These are phyloP conservation scores for Leptographium lundbergii DNA, from an alignment of 2,329 filamentous ascomycete genomes.

Conservation along the genomic window DNA sequence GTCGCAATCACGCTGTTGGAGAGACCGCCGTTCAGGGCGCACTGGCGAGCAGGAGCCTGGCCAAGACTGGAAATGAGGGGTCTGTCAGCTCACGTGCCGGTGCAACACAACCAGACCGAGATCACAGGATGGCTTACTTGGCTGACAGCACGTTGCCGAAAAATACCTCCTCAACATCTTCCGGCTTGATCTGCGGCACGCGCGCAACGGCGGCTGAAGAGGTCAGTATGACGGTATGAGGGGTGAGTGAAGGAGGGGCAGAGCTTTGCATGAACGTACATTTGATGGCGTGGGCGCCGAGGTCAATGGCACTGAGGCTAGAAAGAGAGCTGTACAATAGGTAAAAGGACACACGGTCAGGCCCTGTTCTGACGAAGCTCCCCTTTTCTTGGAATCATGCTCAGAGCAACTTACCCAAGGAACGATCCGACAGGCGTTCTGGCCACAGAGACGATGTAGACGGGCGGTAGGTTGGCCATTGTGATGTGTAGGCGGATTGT, in stretches of 20 bases:
- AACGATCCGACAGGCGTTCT: slow-evolving; percentile 91
- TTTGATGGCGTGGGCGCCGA: slow-evolving; percentile 89
- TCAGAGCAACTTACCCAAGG: slow-evolving; percentile 61
- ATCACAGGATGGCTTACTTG: slow-evolving; percentile 46
- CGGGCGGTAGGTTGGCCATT: slow-evolving; percentile 72
- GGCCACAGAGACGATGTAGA: slow-evolving; percentile 90
- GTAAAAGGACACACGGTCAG: neutral
- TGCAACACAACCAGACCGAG: neutral
- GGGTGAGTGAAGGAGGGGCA: neutral
- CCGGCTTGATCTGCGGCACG: slow-evolving; percentile 72
- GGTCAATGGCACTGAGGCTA: slow-evolving; percentile 71
- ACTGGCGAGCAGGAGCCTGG: slow-evolving; percentile 92
- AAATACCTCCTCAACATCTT: slow-evolving; percentile 91
- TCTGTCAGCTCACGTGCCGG: neutral
- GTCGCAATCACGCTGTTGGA: slow-evolving; percentile 70
- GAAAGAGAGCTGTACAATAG: slow-evolving; percentile 63
- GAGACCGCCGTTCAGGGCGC: slow-evolving; percentile 79
- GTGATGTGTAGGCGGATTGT: slow-evolving; percentile 17
- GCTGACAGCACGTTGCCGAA: slow-evolving; percentile 97
- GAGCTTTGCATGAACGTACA: slow-evolving; percentile 37
- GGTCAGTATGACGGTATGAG: slow-evolving; percentile 3
- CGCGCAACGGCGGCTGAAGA: slow-evolving; percentile 62
- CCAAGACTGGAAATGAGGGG: slow-evolving; percentile 52
- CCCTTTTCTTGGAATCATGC: neutral
- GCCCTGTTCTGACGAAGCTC: neutral